Evolutionary conservation across 768 basidiomycete genomes (phyloP), one percentile per base, ranked within the genome.

Genomic region (Xerocomellus dryophilus): DNA sequence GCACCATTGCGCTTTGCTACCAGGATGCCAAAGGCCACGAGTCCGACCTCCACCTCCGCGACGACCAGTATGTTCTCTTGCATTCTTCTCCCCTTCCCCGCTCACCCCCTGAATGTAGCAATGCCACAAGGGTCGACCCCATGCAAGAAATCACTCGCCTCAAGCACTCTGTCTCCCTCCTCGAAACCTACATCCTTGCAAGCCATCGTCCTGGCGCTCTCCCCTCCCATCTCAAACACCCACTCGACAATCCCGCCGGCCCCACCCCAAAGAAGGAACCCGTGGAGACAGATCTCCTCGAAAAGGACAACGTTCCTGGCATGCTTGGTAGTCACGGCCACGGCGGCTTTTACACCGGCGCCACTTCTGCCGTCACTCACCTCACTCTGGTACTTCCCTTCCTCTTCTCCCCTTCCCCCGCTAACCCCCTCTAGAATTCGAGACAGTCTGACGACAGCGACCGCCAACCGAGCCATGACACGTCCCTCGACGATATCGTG

Each of bases 1-100:
- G 90, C 53, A 92, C 90, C 34, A 82, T 87, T 63, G 82, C 86
- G 34, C 79, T 79, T 62, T 93, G 90, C 74, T 91, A 91, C 74
- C 86, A 89, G 64, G 84, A 86, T 73, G 81, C 80, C 54, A 75
- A 81, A 67, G 84, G 81, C 50, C 82, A 82, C 66, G 88, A 88
- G 54, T 74, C 72, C 49, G 80, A 81, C 63, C 63, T 64, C n/a
- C 68, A 72, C 51, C 54, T 73, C 71, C 84, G 84, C 70, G 82
- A 85, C 74, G 84, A 84, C 60, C 68, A 62, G 63, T 70, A 40
- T 29, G 69, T 61, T 41, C 31, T 12, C 21, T 18, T 1, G 1
- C 35, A 34, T 41, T 34, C 38, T 21, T 45, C 14, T 32, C 45
- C 41, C 17, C 58, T 71, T 80, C 41, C 78, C 77, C 62, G 76